Evolutionary conservation across 805 yeast species (phyloP).

Genomic region (Candida dendrica): DNA sequence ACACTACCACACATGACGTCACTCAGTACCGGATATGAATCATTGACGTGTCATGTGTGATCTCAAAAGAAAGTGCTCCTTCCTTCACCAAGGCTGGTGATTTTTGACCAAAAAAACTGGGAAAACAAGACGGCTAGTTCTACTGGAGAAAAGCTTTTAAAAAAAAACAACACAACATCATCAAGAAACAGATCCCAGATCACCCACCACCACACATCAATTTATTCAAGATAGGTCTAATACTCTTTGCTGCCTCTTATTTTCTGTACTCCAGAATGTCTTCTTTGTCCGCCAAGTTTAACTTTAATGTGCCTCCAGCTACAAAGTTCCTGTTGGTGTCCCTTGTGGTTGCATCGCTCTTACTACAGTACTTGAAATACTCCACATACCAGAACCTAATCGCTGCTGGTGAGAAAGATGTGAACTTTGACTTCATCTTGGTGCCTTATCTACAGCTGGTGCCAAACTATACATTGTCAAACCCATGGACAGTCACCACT

Average conservation of each 20-base stretch:
- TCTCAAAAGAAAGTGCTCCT: too few species aligned
- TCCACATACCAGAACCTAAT: conserved; percentile 23
- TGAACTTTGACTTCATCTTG: conserved; percentile 33
- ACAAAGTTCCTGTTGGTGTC: conserved; percentile 37
- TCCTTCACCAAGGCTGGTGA: too few species aligned
- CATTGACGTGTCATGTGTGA: too few species aligned
- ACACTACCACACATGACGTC: too few species aligned
- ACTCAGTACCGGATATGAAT: too few species aligned
- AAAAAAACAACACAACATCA: too few species aligned
- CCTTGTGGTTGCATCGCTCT: conserved; percentile 31
- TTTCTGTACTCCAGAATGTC: conserved; percentile 18
- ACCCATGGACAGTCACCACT: conserved; percentile 60
- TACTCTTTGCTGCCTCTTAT: conserved; percentile 15
- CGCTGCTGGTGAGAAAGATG: conserved; percentile 13
- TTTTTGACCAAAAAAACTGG: too few species aligned
- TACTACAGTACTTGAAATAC: conserved; percentile 36
- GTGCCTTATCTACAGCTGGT: conserved; percentile 59
- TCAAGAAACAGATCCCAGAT: too few species aligned
- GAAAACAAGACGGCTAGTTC: too few species aligned
- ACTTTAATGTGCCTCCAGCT: conserved; percentile 34
- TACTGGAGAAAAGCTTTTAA: too few species aligned
- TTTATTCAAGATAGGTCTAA: conserved; percentile 15
- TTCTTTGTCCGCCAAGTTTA: conserved; percentile 11
- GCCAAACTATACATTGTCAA: conserved; percentile 44
- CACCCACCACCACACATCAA: too few species aligned